Evolutionary conservation across 2,329 filamentous ascomycete genomes (phyloP).

Genomic region (Septoria linicola): DNA sequence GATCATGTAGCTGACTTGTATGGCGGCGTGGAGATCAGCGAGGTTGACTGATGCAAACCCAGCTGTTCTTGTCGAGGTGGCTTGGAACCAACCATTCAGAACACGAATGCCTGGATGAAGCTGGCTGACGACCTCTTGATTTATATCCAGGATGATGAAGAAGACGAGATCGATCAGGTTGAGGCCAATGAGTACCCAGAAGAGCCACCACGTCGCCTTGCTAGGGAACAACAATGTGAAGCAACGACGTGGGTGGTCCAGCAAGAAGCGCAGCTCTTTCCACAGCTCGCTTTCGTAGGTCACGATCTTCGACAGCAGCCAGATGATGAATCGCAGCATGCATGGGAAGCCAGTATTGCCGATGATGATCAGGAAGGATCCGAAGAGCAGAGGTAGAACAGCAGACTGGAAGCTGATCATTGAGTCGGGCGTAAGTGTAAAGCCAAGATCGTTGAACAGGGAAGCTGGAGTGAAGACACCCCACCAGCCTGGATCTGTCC

Average conservation of each 20-base stretch:
- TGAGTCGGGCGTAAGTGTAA: conserved; percentile 86
- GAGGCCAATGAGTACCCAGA: conserved; percentile 76
- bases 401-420: conserved; percentile 86
- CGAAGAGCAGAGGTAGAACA: conserved; percentile 70
- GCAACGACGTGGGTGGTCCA: conserved; percentile 92
- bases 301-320: conserved; percentile 68
- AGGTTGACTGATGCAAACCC: conserved; percentile 83
- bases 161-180: conserved; percentile 86
- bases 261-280: conserved; percentile 85
- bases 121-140: conserved; percentile 65
- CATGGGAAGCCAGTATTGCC: conserved; percentile 95
- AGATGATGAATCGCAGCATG: conserved; percentile 91
- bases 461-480: conserved; percentile 84
- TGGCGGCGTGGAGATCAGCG: conserved; percentile 76
- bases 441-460: conserved; percentile 92
- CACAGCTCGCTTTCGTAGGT: conserved; percentile 69
- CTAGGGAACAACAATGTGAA: conserved; percentile 93
- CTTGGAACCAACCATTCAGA: conserved; percentile 86
- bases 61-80: conserved; percentile 82
- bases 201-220: conserved; percentile 92
- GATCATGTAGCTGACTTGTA: conserved; percentile 90
- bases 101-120: conserved; percentile 73
- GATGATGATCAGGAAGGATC: conserved; percentile 85
- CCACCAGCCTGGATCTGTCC: conserved; percentile 77
- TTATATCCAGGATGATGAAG: conserved; percentile 87